Conservation (phyloP, 2,329 filamentous ascomycete species). For the Botrytis galanthina region DNA sequence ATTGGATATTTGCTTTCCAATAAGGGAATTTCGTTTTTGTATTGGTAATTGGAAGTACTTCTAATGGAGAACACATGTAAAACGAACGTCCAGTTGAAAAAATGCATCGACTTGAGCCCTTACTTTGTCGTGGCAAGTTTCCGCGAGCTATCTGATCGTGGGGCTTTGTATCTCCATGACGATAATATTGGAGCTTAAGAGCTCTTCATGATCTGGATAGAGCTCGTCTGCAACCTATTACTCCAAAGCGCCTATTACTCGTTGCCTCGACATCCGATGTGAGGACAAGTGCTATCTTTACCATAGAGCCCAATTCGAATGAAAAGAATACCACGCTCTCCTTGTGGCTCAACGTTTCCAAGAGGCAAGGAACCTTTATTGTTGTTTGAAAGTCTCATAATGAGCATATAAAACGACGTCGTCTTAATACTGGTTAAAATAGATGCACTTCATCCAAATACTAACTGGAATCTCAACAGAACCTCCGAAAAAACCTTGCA, state of each 20-base stretch:
- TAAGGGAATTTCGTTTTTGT: not conserved
- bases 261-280: not conserved
- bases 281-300: not conserved
- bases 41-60: no score
- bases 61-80: not conserved
- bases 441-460: not conserved
- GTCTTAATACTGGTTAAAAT: not conserved
- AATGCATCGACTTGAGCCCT: not conserved
- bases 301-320: not conserved
- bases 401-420: not conserved
- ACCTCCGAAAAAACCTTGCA: not conserved
- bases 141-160: not conserved
- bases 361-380: not conserved
- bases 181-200: not conserved
- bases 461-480: not conserved
- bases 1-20: not conserved
- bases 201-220: not conserved
- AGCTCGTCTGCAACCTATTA: not conserved
- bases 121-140: not conserved
- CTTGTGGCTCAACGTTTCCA: fast-evolving
- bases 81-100: not conserved
- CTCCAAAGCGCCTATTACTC: not conserved
- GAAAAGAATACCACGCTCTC: not conserved
- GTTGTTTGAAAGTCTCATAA: not conserved
- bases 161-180: not conserved